Base-by-base conservation (phyloP, 805 yeast genomes). In the Spathaspora passalidarum region DNA sequence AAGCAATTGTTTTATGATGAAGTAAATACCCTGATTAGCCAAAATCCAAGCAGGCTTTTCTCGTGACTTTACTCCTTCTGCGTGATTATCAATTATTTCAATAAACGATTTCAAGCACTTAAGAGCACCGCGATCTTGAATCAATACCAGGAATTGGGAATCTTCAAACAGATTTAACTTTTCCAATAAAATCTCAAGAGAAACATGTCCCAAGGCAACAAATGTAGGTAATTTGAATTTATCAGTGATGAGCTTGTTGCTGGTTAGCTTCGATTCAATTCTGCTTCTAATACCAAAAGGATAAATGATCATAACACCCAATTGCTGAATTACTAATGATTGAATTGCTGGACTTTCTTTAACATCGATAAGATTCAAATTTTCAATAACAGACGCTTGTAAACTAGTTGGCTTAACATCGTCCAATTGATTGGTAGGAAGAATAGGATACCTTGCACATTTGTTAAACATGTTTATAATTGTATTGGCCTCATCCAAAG, bases 361-460 rank as follows among this genome's bases (percentile, higher is more conserved):
- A 0, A 62, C 50, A 23, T 57, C 57, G 16, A 69, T 53, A 14
- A 61, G 46, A 2, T 62, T 57, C 19, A 91, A 57, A 34, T 78
- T 78, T 0, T 67, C 68, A 22, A 88, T 56, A 1, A 88, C 81
- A 0, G 81, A 66, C 1, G 56, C 50, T 57, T 91, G 98, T 37
- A 92, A 65, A 8, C 74, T 71, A 0, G 97, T 79, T 19, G 76
- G 78, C 16, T 63, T 61, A 17, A 20, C 56, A 35, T 71, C 66
- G 58, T 89, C 96, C 3, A 66, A 60, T 26, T 70, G 70, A 50
- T 71, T 72, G 23, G 72, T 79, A 7, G 89, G 86, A 32, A 88
- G 68, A 10, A 86, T 73, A 1, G 95, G 96, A 60, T 86, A 89
- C 35, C 87, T 68, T 1, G 86, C 79, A 47, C 89, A 80, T 13